Evolutionary conservation across 257 asterid species (phyloP).

Genomic region (Jasminum sambac): DNA sequence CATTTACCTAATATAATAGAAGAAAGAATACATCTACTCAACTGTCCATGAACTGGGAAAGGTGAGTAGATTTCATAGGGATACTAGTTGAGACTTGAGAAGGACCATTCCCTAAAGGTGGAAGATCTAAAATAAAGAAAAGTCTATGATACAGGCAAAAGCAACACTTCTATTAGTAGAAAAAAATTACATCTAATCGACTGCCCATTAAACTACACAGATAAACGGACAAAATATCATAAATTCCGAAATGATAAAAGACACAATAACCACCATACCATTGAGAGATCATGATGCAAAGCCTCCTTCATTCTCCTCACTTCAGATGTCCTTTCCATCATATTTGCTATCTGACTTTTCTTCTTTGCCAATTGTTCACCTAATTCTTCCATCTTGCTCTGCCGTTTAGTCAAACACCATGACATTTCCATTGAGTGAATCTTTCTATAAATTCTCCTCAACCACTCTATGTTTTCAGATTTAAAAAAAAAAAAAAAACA

Average conservation of each 20-base stretch:
- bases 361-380: conserved; percentile 51
- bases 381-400: conserved; percentile 65
- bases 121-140: conserved; percentile 12
- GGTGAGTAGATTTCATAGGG: neutral
- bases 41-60: neutral
- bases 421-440: conserved; percentile 23
- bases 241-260: conserved; percentile 15
- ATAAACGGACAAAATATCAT: conserved; percentile 11
- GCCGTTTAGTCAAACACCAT: conserved; percentile 34
- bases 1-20: too few relatives aligned
- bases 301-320: conserved; percentile 68
- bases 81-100: neutral
- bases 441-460: conserved; percentile 19
- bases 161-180: conserved; percentile 13
- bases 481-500: neutral
- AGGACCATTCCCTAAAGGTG: neutral
- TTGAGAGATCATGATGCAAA: conserved; percentile 49
- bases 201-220: conserved; percentile 7
- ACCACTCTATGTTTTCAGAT: conserved; percentile 9
- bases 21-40: too few relatives aligned
- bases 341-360: conserved; percentile 52
- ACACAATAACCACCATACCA: conserved; percentile 45
- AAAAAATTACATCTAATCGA: conserved; percentile 13
- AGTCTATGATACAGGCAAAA: conserved; percentile 21
- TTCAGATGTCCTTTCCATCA: conserved; percentile 72